These are phyloP conservation scores for Arachnomyces sp. DNA, from an alignment of 2,329 filamentous ascomycete species.

Conservation along the genomic window DNA sequence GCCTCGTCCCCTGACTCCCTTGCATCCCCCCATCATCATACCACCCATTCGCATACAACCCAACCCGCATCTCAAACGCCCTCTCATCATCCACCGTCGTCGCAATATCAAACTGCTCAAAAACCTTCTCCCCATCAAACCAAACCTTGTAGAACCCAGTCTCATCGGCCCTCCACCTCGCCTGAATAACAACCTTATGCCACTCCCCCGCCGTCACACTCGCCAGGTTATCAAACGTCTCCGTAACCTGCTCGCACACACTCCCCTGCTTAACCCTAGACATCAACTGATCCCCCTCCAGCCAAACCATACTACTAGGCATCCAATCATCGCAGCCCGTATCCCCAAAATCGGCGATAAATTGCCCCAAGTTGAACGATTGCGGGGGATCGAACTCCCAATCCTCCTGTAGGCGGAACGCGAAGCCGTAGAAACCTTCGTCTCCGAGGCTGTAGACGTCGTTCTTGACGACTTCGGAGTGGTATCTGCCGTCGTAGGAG, in stretches of 20 bases:
- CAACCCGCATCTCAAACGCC: slow-evolving; percentile 38
- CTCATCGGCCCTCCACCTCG: slow-evolving; percentile 37
- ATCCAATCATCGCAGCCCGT: slow-evolving; percentile 41
- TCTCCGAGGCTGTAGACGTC: slow-evolving; percentile 40
- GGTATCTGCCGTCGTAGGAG: slow-evolving; percentile 39
- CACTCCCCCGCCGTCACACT: slow-evolving; percentile 38
- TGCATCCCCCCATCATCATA: slow-evolving; percentile 34
- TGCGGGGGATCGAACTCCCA: slow-evolving; percentile 41
- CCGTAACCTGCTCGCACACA: slow-evolving; percentile 29
- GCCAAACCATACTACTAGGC: slow-evolving; percentile 43
- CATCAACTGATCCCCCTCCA: slow-evolving; percentile 36
- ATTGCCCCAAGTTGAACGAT: slow-evolving; percentile 43
- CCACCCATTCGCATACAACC: slow-evolving; percentile 46
- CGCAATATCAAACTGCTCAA: slow-evolving; percentile 31
- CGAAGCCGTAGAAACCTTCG: slow-evolving; percentile 43
- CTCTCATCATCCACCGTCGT: slow-evolving; percentile 40
- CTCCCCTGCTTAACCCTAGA: slow-evolving; percentile 36
- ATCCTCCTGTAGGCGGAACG: slow-evolving; percentile 39
- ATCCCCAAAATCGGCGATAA: slow-evolving; percentile 43
- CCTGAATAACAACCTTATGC: slow-evolving; percentile 42
- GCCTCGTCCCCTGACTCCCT: slow-evolving; percentile 36
- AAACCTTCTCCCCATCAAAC: slow-evolving; percentile 39
- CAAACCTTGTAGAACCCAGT: slow-evolving; percentile 41
- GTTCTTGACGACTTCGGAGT: slow-evolving; percentile 40
- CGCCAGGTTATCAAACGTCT: slow-evolving; percentile 25